Conservation (phyloP, 768 basidiomycete genomes). For the Dioszegia hungarica region DNA sequence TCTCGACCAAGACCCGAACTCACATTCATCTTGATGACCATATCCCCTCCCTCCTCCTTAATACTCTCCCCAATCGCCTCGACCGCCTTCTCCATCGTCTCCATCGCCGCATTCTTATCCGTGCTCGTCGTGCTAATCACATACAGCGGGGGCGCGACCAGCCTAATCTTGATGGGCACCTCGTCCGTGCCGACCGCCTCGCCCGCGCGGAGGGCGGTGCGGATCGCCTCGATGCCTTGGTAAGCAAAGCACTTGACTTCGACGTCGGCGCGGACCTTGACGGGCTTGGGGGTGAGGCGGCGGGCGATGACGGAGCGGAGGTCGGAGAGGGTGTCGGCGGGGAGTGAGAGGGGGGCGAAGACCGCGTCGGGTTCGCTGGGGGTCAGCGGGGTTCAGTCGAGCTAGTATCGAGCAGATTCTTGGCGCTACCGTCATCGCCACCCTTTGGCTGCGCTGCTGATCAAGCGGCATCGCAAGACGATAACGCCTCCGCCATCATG, state of each 20-base stretch:
- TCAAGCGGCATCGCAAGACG: too few species aligned
- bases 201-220: slow-evolving; percentile 80
- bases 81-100: slow-evolving; percentile 87
- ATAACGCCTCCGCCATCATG: too few species aligned
- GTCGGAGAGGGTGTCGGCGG: slow-evolving; percentile 58
- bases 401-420: too few species aligned
- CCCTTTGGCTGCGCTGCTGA: too few species aligned
- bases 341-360: slow-evolving; percentile 63
- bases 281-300: slow-evolving; percentile 92
- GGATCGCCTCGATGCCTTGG: slow-evolving; percentile 93
- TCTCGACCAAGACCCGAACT: not conserved
- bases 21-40: slow-evolving; percentile 96
- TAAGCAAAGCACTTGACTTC: slow-evolving; percentile 95
- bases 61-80: slow-evolving; percentile 82
- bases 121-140: slow-evolving; percentile 94
- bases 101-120: slow-evolving; percentile 88
- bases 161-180: slow-evolving; percentile 93
- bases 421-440: too few species aligned
- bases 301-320: slow-evolving; percentile 82
- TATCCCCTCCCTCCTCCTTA: slow-evolving; percentile 72
- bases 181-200: slow-evolving; percentile 77
- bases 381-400: not conserved
- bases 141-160: slow-evolving; percentile 93
- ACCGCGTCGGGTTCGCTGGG: slow-evolving; percentile 69
- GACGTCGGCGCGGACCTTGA: slow-evolving; percentile 97